Conservation (phyloP, 1,284 basidiomycete species). For the Ceratobasidium sp. region DNA sequence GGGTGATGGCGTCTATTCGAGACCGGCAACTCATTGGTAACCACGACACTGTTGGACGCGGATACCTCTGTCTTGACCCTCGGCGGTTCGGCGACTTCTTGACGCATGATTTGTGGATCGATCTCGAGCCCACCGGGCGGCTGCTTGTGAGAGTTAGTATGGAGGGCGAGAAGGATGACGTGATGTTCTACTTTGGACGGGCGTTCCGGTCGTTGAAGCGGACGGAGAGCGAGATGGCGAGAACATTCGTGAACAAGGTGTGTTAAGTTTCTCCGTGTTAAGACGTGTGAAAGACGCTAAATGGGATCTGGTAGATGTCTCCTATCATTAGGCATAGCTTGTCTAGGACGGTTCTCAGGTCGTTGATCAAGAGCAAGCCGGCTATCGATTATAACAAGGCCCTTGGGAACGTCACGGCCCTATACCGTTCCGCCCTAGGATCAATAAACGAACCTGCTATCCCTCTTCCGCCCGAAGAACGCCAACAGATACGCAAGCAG, state of each 20-base stretch:
- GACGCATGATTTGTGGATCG: slow-evolving; percentile 92
- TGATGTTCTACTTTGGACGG: slow-evolving; percentile 97
- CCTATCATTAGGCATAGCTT: slow-evolving; percentile 93
- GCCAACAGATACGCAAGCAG: slow-evolving; percentile 72
- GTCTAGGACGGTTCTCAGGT: slow-evolving; percentile 82
- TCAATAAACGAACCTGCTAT: slow-evolving; percentile 78
- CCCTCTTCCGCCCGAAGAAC: slow-evolving; percentile 72
- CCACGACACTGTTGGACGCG: slow-evolving; percentile 91
- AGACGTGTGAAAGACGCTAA: background rate
- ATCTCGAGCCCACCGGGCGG: slow-evolving; percentile 89
- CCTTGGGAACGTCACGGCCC: slow-evolving; percentile 81
- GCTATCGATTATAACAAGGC: slow-evolving; percentile 87
- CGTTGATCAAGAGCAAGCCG: slow-evolving; percentile 75
- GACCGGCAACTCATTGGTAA: slow-evolving; percentile 91
- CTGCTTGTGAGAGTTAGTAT: slow-evolving; percentile 93
- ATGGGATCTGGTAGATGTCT: slow-evolving; percentile 76
- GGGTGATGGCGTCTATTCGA: slow-evolving; percentile 96
- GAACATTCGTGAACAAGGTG: slow-evolving; percentile 97
- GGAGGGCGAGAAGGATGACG: slow-evolving; percentile 99
- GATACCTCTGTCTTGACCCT: slow-evolving; percentile 94
- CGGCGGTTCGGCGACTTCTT: slow-evolving; percentile 89
- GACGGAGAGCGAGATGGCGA: slow-evolving; percentile 95
- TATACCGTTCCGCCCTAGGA: slow-evolving; percentile 82
- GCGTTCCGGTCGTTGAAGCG: slow-evolving; percentile 96
- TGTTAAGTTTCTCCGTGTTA: slow-evolving; percentile 49